Evolutionary conservation across 768 basidiomycete species (phyloP).

Genomic region (Cyclocybe cylindracea): DNA sequence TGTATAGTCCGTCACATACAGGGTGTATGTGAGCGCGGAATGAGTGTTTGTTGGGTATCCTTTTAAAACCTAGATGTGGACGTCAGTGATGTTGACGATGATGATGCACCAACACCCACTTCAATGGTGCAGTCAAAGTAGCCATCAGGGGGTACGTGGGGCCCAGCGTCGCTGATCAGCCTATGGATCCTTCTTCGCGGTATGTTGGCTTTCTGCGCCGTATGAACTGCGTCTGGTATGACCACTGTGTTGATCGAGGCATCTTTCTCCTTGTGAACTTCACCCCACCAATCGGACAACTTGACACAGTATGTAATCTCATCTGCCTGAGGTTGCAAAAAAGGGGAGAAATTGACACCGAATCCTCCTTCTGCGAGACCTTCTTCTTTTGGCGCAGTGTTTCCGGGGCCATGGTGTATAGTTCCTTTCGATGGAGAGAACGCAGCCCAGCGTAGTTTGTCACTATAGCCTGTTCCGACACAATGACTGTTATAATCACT

Average conservation of each 20-base stretch:
- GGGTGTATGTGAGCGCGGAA: constrained; percentile 30
- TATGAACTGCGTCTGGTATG: constrained; percentile 2
- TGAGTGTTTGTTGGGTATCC: constrained; percentile 36
- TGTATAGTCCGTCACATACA: constrained; percentile 74
- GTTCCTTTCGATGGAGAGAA: constrained; percentile 42
- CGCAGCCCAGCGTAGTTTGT: constrained; percentile 56
- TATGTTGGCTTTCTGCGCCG: constrained; percentile 4
- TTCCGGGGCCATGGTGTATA: constrained; percentile 37
- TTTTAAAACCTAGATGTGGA: constrained; percentile 45
- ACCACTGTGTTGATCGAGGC: constrained; percentile 1
- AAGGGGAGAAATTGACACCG: constrained; percentile 45
- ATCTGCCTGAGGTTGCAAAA: constrained; percentile 37
- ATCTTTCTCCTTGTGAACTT: constrained; percentile 21
- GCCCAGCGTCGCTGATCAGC: constrained; percentile 51
- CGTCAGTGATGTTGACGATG: neutral
- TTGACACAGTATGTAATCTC: constrained; percentile 45
- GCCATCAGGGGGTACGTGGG: constrained; percentile 41
- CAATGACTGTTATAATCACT: constrained; percentile 25
- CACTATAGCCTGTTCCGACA: constrained; percentile 45
- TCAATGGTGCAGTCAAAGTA: constrained; percentile 68
- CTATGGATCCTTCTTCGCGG: constrained; percentile 38
- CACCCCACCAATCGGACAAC: constrained; percentile 56
- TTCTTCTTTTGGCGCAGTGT: constrained; percentile 36
- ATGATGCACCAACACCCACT: constrained; percentile 33
- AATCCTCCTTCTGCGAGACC: constrained; percentile 31